phyloP scores from a whole-genome alignment of 495 filamentous ascomycete species.

The Aspergillus heteromorphus region DNA sequence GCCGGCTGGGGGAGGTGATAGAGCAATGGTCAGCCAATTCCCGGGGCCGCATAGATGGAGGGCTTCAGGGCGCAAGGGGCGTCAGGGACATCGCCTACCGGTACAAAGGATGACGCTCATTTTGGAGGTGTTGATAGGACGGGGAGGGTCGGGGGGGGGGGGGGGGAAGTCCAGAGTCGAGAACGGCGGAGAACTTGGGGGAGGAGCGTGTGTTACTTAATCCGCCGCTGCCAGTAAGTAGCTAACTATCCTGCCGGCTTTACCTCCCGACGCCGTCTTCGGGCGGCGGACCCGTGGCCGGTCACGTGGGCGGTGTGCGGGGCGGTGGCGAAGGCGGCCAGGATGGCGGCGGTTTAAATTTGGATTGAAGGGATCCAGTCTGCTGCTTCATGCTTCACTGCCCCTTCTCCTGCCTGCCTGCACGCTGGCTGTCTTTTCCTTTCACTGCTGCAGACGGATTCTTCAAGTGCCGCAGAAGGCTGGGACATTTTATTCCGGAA shows the following conservation, averaged over 20 bases:
- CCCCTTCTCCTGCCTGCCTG: background rate
- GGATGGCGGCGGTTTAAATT: background rate
- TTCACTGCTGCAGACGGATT: background rate
- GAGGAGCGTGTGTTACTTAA: background rate
- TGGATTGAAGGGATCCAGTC: background rate
- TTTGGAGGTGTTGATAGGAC: constrained; percentile 8
- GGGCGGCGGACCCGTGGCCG: background rate
- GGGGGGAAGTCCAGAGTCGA: too few species aligned
- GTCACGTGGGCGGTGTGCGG: constrained; percentile 17
- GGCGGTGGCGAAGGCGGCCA: constrained; percentile 14
- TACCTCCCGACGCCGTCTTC: background rate
- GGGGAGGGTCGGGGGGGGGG: background rate
- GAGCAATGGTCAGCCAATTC: constrained; percentile 5
- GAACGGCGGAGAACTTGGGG: background rate
- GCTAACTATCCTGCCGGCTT: constrained; percentile 19
- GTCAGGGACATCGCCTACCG: constrained; percentile 46
- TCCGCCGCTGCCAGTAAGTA: background rate
- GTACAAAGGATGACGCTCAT: constrained; percentile 91
- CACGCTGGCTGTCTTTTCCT: background rate
- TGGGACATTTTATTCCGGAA: background rate
- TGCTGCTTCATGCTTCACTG: background rate
- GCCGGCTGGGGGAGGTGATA: constrained; percentile 56
- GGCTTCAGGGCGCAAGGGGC: background rate
- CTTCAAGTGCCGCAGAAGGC: background rate
- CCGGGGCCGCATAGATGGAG: background rate